These are phyloP conservation scores for Claviceps spartinae DNA, from an alignment of 2,329 filamentous ascomycete species.

Conservation along the genomic window DNA sequence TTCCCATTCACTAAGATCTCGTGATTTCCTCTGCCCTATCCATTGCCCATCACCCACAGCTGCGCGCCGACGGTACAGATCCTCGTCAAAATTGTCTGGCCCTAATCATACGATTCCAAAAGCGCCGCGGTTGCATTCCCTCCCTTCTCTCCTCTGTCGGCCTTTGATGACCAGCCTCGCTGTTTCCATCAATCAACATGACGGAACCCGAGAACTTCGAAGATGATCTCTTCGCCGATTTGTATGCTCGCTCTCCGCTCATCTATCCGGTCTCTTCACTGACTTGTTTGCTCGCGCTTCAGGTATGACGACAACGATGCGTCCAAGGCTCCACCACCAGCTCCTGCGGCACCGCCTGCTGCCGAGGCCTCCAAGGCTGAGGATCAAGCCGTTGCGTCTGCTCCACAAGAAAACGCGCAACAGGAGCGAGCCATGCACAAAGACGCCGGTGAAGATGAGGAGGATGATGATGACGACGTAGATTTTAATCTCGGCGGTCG, in stretches of 20 bases:
- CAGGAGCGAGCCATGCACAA: conserved; percentile 30
- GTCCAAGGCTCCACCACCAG: conserved; percentile 23
- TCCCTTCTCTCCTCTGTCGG: neutral
- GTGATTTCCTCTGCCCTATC: neutral
- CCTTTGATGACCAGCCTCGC: neutral
- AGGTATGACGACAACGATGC: conserved; percentile 55
- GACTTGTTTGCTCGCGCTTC: conserved; percentile 5
- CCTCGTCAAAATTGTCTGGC: neutral
- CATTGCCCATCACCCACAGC: neutral
- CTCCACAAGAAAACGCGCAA: conserved; percentile 2
- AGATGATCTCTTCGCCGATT: conserved; percentile 89
- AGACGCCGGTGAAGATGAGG: conserved; percentile 25
- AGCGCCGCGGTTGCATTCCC: conserved; percentile 1
- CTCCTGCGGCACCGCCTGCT: conserved; percentile 16
- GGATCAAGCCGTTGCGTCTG: conserved; percentile 11
- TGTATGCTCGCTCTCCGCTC: conserved; percentile 42
- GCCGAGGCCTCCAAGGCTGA: conserved; percentile 16
- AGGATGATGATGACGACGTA: conserved; percentile 35
- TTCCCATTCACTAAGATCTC: neutral
- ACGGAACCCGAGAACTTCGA: conserved; percentile 72
- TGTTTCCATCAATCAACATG: conserved; percentile 34
- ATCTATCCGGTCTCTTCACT: neutral
- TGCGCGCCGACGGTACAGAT: neutral
- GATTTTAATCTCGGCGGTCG: conserved; percentile 45
- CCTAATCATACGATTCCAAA: neutral